Evolutionary conservation across 2,329 filamentous ascomycete genomes (phyloP).

Genomic region (Fusarium kyushuense): DNA sequence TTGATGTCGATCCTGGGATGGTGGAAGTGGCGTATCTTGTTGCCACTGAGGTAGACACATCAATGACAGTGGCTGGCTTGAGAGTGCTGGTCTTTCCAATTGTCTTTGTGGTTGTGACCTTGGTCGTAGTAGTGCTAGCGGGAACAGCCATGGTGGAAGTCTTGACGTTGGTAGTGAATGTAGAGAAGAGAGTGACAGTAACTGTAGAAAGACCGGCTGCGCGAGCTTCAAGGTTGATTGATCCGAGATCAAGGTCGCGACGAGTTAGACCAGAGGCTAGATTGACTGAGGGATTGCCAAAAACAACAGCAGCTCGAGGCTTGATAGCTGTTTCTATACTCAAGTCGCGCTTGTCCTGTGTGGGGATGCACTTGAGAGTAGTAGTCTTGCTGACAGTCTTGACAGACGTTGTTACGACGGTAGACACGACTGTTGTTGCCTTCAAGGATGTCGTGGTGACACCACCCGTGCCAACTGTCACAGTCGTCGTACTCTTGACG

Average conservation of each 20-base stretch:
- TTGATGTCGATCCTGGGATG: conserved; percentile 29
- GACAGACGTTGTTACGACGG: conserved; percentile 39
- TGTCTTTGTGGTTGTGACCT: conserved; percentile 24
- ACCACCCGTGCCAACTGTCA: conserved; percentile 35
- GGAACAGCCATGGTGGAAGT: conserved; percentile 28
- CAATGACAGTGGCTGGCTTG: conserved; percentile 28
- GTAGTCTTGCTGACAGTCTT: conserved; percentile 38
- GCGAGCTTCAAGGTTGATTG: conserved; percentile 21
- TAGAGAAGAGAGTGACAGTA: conserved; percentile 26
- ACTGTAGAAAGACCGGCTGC: conserved; percentile 22
- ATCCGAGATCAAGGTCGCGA: conserved; percentile 24
- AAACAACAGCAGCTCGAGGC: conserved; percentile 19
- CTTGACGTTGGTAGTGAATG: conserved; percentile 34
- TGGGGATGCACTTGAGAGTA: conserved; percentile 40
- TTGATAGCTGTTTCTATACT: not conserved
- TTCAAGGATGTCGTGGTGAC: conserved; percentile 40
- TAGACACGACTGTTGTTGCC: conserved; percentile 39
- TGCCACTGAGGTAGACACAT: conserved; percentile 20
- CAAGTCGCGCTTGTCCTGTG: conserved; percentile 29
- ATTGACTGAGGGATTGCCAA: conserved; percentile 28
- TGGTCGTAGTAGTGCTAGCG: conserved; percentile 31
- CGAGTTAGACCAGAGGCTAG: conserved; percentile 20
- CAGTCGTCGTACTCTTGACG: conserved; percentile 38
- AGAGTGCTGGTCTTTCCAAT: conserved; percentile 28
- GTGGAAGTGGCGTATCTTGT: conserved; percentile 28